These are phyloP conservation scores for Pseudocercospora vitis DNA, from an alignment of 2,329 filamentous ascomycete species.

Conservation along the genomic window DNA sequence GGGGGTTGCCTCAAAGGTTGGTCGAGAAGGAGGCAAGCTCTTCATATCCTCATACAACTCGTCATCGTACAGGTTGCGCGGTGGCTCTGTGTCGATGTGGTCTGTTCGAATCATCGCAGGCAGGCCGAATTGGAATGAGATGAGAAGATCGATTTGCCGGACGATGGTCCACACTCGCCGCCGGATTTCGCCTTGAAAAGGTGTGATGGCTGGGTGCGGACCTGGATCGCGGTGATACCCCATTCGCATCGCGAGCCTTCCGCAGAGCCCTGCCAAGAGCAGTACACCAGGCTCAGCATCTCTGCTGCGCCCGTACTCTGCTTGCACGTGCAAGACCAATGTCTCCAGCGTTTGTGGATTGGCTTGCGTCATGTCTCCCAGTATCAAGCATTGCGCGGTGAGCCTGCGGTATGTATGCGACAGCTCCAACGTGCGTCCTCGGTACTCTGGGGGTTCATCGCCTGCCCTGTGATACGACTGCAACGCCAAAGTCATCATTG, in stretches of 20 bases:
- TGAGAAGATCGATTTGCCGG: slow-evolving; percentile 70
- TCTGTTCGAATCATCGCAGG: slow-evolving; percentile 68
- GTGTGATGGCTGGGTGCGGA: slow-evolving; percentile 69
- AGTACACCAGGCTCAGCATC: slow-evolving; percentile 70
- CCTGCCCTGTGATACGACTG: slow-evolving; percentile 77
- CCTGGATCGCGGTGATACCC: slow-evolving; percentile 76
- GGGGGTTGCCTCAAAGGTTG: slow-evolving; percentile 69
- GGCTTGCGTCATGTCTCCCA: slow-evolving; percentile 75
- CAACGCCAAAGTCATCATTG: slow-evolving; percentile 74
- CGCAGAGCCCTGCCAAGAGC: slow-evolving; percentile 60
- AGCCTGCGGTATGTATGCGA: slow-evolving; percentile 62
- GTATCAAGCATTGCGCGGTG: slow-evolving; percentile 74
- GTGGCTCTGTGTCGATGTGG: slow-evolving; percentile 73
- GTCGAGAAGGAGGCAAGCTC: slow-evolving; percentile 65
- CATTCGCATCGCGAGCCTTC: slow-evolving; percentile 67
- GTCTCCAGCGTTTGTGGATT: slow-evolving; percentile 76
- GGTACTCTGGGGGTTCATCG: slow-evolving; percentile 77
- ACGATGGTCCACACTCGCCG: slow-evolving; percentile 67
- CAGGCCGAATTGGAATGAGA: slow-evolving; percentile 68
- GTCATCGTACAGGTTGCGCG: slow-evolving; percentile 77
- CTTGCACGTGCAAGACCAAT: slow-evolving; percentile 71
- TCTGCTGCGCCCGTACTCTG: slow-evolving; percentile 70
- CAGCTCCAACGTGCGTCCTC: slow-evolving; percentile 58
- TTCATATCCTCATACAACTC: slow-evolving; percentile 71
- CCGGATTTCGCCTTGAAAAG: slow-evolving; percentile 73